phyloP scores from a whole-genome alignment of 2,329 filamentous ascomycete genomes.

The Cladosporium sp. region DNA sequence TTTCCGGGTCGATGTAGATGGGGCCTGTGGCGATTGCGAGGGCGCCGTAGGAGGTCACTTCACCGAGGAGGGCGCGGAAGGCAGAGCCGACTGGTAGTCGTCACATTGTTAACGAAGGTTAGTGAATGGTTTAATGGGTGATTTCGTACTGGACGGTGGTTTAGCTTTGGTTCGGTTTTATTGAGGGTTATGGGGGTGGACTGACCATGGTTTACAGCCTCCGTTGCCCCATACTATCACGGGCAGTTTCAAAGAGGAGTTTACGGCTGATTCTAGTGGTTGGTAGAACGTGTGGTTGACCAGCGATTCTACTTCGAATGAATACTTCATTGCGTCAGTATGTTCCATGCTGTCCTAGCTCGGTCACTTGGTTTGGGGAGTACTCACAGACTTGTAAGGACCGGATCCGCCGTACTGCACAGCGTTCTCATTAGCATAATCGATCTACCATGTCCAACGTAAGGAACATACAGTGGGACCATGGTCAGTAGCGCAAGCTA shows the following conservation, averaged over 20 bases:
- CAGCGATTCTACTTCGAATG: slow-evolving; percentile 1
- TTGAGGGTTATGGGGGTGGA: too few relatives aligned
- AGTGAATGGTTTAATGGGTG: background rate
- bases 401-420: background rate
- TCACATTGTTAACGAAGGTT: background rate
- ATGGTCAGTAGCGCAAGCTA: background rate
- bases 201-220: slow-evolving; percentile 3
- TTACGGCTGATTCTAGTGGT: background rate
- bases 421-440: background rate
- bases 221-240: slow-evolving; percentile 1
- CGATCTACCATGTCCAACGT: too few relatives aligned
- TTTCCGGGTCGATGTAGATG: slow-evolving; percentile 8
- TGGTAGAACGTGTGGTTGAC: slow-evolving; percentile 4
- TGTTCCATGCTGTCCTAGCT: too few relatives aligned
- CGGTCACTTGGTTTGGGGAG: background rate
- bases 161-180: background rate
- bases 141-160: background rate
- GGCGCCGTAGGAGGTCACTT: background rate
- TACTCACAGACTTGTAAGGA: background rate
- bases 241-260: background rate
- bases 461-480: background rate
- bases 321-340: background rate
- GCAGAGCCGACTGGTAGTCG: background rate
- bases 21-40: slow-evolving; percentile 1
- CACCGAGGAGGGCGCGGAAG: background rate